These are phyloP conservation scores for Claviceps paspali DNA, from an alignment of 2,329 filamentous ascomycete species.

Conservation along the genomic window DNA sequence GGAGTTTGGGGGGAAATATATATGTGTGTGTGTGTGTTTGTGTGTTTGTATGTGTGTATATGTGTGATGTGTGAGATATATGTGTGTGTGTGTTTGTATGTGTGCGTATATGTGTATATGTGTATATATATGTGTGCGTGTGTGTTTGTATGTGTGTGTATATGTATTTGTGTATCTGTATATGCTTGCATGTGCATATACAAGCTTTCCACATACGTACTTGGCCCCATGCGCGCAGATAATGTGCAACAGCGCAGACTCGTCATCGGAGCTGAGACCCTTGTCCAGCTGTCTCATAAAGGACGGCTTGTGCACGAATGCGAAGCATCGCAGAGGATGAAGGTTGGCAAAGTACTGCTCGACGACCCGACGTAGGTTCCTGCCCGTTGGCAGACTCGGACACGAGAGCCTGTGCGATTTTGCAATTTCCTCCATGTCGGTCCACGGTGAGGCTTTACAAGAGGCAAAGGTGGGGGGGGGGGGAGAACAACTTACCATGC, in stretches of 20 bases:
- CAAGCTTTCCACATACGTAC: conserved; percentile 9
- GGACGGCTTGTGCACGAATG: conserved; percentile 24
- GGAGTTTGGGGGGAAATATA: too few species aligned
- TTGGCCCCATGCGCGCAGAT: conserved; percentile 24
- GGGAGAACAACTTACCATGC: conserved; percentile 2
- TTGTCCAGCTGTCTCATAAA: conserved; percentile 24
- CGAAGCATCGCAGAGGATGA: conserved; percentile 25
- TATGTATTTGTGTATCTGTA: too few species aligned
- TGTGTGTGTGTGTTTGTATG: too few species aligned
- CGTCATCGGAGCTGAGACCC: conserved; percentile 20
- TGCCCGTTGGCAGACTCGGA: conserved; percentile 17
- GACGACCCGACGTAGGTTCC: conserved; percentile 20
- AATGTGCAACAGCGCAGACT: conserved; percentile 21
- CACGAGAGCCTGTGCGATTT: conserved; percentile 16
- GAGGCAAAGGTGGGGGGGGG: too few species aligned
- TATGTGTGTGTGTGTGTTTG: too few species aligned
- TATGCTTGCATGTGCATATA: too few species aligned
- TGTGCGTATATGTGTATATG: too few species aligned
- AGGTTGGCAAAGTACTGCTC: conserved; percentile 24
- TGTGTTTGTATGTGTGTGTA: too few species aligned
- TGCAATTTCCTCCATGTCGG: background rate
- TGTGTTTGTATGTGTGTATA: too few species aligned
- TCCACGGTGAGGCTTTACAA: too few species aligned
- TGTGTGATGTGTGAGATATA: too few species aligned
- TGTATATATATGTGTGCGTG: too few species aligned